Evolutionary conservation across 768 basidiomycete genomes (phyloP), one percentile per base, ranked within the genome.

Genomic region (Mycena chlorophos): DNA sequence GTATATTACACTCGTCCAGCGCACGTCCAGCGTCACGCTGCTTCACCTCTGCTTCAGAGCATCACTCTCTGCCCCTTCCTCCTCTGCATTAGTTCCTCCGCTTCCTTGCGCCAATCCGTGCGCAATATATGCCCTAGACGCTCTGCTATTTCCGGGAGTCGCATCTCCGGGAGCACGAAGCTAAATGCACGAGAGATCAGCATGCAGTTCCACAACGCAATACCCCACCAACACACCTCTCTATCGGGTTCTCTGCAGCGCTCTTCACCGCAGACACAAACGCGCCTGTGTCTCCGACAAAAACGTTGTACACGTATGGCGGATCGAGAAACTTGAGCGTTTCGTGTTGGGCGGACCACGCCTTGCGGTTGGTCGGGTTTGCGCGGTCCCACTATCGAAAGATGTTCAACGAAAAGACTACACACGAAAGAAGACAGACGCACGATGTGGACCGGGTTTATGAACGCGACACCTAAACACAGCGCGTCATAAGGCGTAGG

Each of bases 391-490:
- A 43, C 40, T 43, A 23, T 43, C 22, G 8, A 20, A 10, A 23
- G 8, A 8, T 8, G 31, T 16, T 43, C 40, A 10, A 23, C 20
- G 10, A 20, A 10, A 20, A 43, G 8, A 10, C 8, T 20, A 19
- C 22, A 8, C 12, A 43, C 22, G 10, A 8, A 20, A 43, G 40
- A 43, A 20, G 8, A 20, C 45, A 27, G 12, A 23, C 31, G 30
- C 6, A 34, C 34, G 16, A 19, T 4, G 55, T 60, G 23, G 22
- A 73, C 67, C 1, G 73, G 74, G 54, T 75, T 73, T n/a, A 75
- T 61, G 54, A 74, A 74, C 10, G 73, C 71, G 3, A 75, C 70
- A 2, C 71, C 74, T 20, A 68, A 59, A 52, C 74, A 75, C 4
- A 75, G 56, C n/a, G 70, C 68, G 37, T 72, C 68, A 38, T 71